A percentile compares a stretch with the other conserved stretches of the same genome.
Conservation (phyloP, 1,284 basidiomycete species). For the Irpex rosettiformis region DNA sequence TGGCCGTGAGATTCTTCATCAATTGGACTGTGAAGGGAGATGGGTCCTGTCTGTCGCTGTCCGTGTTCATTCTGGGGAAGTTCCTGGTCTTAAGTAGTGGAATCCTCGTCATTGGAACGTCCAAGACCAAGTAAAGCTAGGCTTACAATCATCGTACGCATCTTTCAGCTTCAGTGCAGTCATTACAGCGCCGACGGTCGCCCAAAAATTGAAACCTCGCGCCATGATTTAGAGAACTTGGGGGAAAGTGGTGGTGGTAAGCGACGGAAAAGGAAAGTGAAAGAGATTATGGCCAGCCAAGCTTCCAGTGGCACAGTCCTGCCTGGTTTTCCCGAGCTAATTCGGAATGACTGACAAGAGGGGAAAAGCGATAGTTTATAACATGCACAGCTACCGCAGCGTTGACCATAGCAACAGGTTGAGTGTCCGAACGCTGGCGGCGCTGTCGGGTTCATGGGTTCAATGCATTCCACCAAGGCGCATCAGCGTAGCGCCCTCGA, state of each 20-base stretch:
- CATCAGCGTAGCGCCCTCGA: too few species aligned
- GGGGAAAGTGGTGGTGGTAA: not conserved
- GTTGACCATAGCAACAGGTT: too few species aligned
- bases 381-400: too few species aligned
- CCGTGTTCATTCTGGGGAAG: slow-evolving; percentile 39
- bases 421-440: too few species aligned
- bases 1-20: slow-evolving; percentile 26
- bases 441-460: too few species aligned
- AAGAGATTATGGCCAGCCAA: too few species aligned
- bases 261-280: not conserved
- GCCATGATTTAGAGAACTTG: slow-evolving; percentile 18
- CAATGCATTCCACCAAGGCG: too few species aligned
- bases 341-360: too few species aligned
- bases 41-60: slow-evolving; percentile 24
- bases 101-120: not conserved
- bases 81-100: slow-evolving; percentile 33
- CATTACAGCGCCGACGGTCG: slow-evolving; percentile 44
- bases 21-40: slow-evolving; percentile 34
- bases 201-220: slow-evolving; percentile 32
- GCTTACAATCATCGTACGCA: slow-evolving; percentile 43
- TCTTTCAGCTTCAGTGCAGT: slow-evolving; percentile 47
- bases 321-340: too few species aligned
- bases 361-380: too few species aligned
- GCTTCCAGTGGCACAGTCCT: too few species aligned
- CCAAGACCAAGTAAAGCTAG: not conserved